Percentiles rank a stretch among this genome's conserved stretches.
phyloP scores from a whole-genome alignment of 108 stramenopile species.

The Skeletonema tropicum region DNA sequence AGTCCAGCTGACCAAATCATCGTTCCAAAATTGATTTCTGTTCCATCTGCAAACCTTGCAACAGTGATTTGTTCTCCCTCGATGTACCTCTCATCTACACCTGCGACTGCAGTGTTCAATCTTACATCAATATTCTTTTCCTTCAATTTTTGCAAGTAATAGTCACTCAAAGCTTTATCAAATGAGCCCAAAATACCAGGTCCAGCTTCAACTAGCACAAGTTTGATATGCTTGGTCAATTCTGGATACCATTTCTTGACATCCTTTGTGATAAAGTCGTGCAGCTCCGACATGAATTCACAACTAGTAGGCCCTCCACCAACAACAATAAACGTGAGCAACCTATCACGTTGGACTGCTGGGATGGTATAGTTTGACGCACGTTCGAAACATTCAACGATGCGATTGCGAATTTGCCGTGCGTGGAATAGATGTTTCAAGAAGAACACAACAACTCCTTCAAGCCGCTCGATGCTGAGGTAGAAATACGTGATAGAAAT shows the following conservation, averaged over 20 bases:
- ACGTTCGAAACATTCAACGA: conserved; percentile 95
- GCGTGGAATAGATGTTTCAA: conserved; percentile 96
- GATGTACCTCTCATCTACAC: conserved; percentile 57
- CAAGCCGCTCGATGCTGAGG: conserved; percentile 42
- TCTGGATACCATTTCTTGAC: conserved; percentile 89
- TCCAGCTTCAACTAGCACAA: conserved; percentile 93
- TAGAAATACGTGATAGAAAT: neutral
- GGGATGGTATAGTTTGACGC: conserved; percentile 82
- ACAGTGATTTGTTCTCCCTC: conserved; percentile 59
- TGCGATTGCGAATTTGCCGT: conserved; percentile 89
- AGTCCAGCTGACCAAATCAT: conserved; percentile 94
- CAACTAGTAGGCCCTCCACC: conserved; percentile 97
- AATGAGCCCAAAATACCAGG: conserved; percentile 91
- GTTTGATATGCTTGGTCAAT: conserved; percentile 67
- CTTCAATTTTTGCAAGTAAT: conserved; percentile 67
- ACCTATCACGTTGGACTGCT: conserved; percentile 69
- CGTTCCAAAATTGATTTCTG: conserved; percentile 81
- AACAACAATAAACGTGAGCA: conserved; percentile 96
- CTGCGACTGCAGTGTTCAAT: conserved; percentile 75
- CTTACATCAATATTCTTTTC: conserved; percentile 79
- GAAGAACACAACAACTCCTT: conserved; percentile 90
- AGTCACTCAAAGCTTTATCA: conserved; percentile 77
- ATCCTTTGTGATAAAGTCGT: conserved; percentile 91
- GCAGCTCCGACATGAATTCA: conserved; percentile 94
- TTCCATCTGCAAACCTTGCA: conserved; percentile 81